Percentiles rank a stretch among this genome's conserved stretches.
Evolutionary conservation across 495 filamentous ascomycete genomes (phyloP).

Genomic region (Neurospora sp.): DNA sequence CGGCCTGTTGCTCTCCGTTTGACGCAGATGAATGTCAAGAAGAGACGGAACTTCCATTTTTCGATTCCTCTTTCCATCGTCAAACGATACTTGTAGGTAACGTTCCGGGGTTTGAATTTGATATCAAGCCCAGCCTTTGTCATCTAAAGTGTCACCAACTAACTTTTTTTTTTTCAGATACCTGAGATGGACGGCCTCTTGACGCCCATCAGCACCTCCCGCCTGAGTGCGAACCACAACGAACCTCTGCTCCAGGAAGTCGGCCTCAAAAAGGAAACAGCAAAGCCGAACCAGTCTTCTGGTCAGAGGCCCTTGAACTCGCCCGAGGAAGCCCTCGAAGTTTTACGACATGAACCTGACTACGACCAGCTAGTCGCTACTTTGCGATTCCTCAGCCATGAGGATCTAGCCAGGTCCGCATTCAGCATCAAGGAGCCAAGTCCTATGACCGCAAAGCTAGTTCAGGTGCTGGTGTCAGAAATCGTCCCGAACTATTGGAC

Average conservation of each 20-base stretch:
- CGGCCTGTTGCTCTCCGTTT: not conserved
- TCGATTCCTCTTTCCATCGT: not conserved
- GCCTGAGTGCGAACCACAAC: not conserved
- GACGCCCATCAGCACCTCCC: slow-evolving; percentile 33
- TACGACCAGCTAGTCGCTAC: slow-evolving; percentile 43
- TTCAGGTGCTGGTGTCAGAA: slow-evolving; percentile 56
- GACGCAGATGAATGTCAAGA: not conserved
- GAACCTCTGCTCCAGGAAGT: slow-evolving; percentile 10
- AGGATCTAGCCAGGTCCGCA: slow-evolving; percentile 14
- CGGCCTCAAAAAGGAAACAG: slow-evolving; percentile 8
- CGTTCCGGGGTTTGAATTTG: not conserved
- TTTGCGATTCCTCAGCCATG: slow-evolving; percentile 43
- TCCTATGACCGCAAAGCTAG: slow-evolving; percentile 57
- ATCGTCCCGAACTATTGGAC: slow-evolving; percentile 73
- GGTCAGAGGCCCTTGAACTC: slow-evolving; percentile 17
- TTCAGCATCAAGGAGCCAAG: slow-evolving; percentile 56
- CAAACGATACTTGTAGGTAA: not conserved
- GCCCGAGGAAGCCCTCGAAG: slow-evolving; percentile 50
- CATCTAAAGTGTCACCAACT: slow-evolving; percentile 4
- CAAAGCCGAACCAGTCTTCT: slow-evolving; percentile 4
- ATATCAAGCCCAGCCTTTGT: not conserved
- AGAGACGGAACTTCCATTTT: not conserved
- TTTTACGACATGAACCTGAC: slow-evolving; percentile 56
- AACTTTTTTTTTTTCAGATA: not conserved
- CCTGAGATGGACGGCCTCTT: slow-evolving; percentile 39